These are phyloP conservation scores for Cystobasidium ongulense DNA, from an alignment of 768 basidiomycete genomes.

Conservation along the genomic window DNA sequence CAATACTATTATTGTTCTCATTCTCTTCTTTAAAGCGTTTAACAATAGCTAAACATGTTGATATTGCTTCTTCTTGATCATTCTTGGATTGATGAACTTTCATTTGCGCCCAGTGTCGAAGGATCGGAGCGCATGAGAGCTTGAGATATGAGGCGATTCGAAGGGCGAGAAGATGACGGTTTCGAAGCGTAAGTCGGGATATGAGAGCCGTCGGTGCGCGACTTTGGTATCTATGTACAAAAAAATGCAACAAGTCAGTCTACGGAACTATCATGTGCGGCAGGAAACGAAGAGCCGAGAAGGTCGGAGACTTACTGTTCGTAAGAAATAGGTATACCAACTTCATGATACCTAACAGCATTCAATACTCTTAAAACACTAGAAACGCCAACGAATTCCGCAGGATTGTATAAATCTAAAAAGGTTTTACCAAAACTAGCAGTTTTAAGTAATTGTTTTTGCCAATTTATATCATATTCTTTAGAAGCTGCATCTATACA, in stretches of 20 bases:
- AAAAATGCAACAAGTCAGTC: constrained; percentile 16
- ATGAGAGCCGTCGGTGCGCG: constrained; percentile 73
- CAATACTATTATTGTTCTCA: constrained; percentile 47
- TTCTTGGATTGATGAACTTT: constrained; percentile 66
- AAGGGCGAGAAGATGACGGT: constrained; percentile 82
- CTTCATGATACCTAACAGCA: constrained; percentile 79
- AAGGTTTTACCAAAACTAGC: constrained; percentile 93
- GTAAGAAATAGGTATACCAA: constrained; percentile 87
- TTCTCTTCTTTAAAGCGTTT: constrained; percentile 80
- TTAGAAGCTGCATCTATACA: constrained; percentile 88
- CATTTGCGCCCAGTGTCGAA: constrained; percentile 92
- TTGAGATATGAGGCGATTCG: constrained; percentile 76
- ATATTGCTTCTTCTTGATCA: constrained; percentile 59
- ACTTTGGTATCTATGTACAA: constrained; percentile 60
- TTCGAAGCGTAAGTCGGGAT: constrained; percentile 70
- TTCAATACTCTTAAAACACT: constrained; percentile 88
- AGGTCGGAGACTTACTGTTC: constrained; percentile 57
- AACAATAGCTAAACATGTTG: constrained; percentile 72
- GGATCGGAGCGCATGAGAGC: constrained; percentile 72
- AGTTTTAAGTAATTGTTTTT: constrained; percentile 76
- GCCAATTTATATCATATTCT: constrained; percentile 87
- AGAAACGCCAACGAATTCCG: constrained; percentile 85
- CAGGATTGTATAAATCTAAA: constrained; percentile 82
- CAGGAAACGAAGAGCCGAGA: no score
- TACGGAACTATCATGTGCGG: background rate